Evolutionary conservation across 176 grass and related monocot genomes (phyloP).

Genomic region (Oryza meyeriana): DNA sequence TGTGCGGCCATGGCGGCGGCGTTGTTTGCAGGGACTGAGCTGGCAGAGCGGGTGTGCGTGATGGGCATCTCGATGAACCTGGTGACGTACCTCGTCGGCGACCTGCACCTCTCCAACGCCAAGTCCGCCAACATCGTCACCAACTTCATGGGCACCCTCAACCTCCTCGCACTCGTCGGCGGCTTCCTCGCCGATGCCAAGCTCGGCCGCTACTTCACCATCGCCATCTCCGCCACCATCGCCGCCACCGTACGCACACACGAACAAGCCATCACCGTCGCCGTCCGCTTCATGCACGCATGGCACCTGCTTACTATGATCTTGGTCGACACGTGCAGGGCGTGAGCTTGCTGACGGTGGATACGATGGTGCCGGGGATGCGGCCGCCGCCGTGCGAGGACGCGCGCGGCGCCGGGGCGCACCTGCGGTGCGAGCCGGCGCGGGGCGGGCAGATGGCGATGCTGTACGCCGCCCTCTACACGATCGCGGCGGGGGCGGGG

Average conservation of each 20-base stretch:
- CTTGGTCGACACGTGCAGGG: constrained; percentile 24
- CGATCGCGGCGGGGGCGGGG: constrained; percentile 48
- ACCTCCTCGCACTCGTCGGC: constrained; percentile 62
- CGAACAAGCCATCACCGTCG: too few relatives aligned
- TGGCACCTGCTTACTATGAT: not conserved
- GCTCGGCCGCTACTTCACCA: constrained; percentile 66
- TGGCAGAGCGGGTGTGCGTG: constrained; percentile 77
- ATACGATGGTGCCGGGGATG: constrained; percentile 46
- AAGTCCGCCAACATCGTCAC: constrained; percentile 60
- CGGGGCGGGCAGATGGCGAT: constrained; percentile 50
- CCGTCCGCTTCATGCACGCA: too few relatives aligned
- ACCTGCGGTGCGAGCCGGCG: constrained; percentile 38
- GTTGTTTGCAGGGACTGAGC: constrained; percentile 46
- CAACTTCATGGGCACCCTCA: constrained; percentile 75
- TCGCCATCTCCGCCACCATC: constrained; percentile 47
- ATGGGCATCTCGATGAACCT: constrained; percentile 83
- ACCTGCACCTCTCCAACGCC: constrained; percentile 58
- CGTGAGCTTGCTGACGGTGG: constrained; percentile 49
- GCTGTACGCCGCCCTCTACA: constrained; percentile 72
- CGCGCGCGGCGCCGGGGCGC: not conserved
- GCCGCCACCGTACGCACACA: constrained; percentile 28
- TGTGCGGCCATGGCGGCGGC: too few relatives aligned
- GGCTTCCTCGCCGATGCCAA: constrained; percentile 76
- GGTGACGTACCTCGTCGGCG: constrained; percentile 59
- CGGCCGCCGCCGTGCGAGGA: constrained; percentile 47